Percentiles rank a stretch among this genome's conserved stretches.
Evolutionary conservation across 371 early-diverging fungal species (phyloP).

Genomic region (Apophysomyces trapeziformis): DNA sequence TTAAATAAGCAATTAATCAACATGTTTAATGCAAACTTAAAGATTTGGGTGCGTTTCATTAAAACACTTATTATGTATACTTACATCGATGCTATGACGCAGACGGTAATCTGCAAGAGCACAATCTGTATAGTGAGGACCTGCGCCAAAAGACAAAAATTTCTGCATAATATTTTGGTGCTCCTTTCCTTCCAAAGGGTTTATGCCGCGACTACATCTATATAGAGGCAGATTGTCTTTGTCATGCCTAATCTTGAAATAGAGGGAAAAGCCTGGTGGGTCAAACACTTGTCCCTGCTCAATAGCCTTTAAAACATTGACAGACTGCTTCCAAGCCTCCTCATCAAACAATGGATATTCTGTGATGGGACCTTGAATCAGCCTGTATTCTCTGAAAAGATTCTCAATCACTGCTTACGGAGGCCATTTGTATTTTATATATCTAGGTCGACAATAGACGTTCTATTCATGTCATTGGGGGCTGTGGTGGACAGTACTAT

Average conservation of each 20-base stretch:
- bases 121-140: not conserved
- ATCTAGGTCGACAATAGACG: too few relatives aligned
- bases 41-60: too few relatives aligned
- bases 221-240: not conserved
- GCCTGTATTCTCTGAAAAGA: too few relatives aligned
- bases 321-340: not conserved
- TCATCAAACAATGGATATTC: not conserved
- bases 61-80: not conserved
- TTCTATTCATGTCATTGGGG: too few relatives aligned
- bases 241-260: slow-evolving; percentile 3
- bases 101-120: not conserved
- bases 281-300: not conserved
- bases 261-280: not conserved
- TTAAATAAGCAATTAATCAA: not conserved
- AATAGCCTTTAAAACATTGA: not conserved
- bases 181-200: not conserved
- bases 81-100: not conserved
- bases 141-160: not conserved
- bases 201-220: slow-evolving; percentile 1
- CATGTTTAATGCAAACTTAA: not conserved
- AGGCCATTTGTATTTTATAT: too few relatives aligned
- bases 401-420: too few relatives aligned
- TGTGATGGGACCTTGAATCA: not conserved
- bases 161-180: not conserved
- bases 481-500: too few relatives aligned